Base-by-base conservation (phyloP, 2,329 filamentous ascomycete species). In the Arthrobotrys sphaeroides region DNA sequence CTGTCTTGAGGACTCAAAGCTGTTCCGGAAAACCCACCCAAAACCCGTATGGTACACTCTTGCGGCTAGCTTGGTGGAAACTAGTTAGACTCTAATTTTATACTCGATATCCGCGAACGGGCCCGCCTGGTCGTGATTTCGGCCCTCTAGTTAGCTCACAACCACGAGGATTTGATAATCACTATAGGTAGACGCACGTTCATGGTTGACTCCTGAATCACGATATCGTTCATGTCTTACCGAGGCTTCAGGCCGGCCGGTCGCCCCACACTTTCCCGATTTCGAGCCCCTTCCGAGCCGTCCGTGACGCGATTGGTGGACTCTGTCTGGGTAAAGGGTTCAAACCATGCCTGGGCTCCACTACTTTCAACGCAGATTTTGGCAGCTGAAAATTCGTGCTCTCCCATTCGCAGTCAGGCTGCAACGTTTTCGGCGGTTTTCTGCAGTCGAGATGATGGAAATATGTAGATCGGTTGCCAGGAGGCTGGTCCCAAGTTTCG, bases 391-490 rank as follows among this genome's bases (percentile, higher is more conserved):
- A 53, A 51, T 31, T 38, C 28, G 38, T 47, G 2, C 18, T 26
- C 49, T 26, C n/a, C n/a, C 28, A 55, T 70, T 59, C 49, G 66
- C 22, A 55, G 38, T 22, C 18, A 60, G 51, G 51, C 42, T 45
- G 36, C 28, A 55, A 20, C 33, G 40, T 47, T 74, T 74, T 57
- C 62, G 33, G 55, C 70, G 59, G 40, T 26, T 74, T 74, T 57
- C 38, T 49, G 55, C 70, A 68, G 53, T 36, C 51, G 12, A 5
- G 43, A 49, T 26, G 5, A 42, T 51, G 38, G 43, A 60, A 51
- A 49, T 24, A 69, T 73, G 68, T 42, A 49, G 60, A 73, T 73
- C 68, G 26, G 33, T 12, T 31, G 26, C 40, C 49, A 47, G 49
- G 38, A 57, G 47, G 45, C 55, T 20, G 40, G 47, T 36, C 49